Evolutionary conservation across 2,329 filamentous ascomycete species (phyloP).

Genomic region (Ascochyta pisi): DNA sequence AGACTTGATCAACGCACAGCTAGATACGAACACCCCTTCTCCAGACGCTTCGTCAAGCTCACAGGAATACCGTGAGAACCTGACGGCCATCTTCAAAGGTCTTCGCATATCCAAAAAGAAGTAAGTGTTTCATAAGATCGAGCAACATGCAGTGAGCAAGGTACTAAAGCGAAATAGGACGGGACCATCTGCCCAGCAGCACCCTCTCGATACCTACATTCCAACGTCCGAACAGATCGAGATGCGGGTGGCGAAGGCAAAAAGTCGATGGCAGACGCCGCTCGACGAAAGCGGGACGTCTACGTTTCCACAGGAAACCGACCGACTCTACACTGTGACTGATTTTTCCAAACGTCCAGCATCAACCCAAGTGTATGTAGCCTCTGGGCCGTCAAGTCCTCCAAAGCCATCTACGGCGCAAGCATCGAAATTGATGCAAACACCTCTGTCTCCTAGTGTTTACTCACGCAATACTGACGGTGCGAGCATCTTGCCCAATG

Average conservation of each 20-base stretch:
- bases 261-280: conserved; percentile 52
- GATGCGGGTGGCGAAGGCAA: conserved; percentile 47
- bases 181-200: neutral
- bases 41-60: conserved; percentile 8
- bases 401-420: conserved; percentile 18
- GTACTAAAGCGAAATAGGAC: neutral
- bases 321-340: conserved; percentile 26
- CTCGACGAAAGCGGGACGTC: conserved; percentile 45
- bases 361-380: neutral
- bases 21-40: conserved; percentile 12
- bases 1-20: conserved; percentile 5
- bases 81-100: neutral
- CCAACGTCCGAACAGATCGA: conserved; percentile 51
- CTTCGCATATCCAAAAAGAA: conserved; percentile 1
- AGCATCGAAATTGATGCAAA: conserved; percentile 19
- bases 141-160: neutral
- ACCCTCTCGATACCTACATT: conserved; percentile 4
- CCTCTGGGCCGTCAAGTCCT: neutral
- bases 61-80: neutral
- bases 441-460: conserved; percentile 54
- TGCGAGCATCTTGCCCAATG: conserved; percentile 43
- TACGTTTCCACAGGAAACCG: conserved; percentile 37
- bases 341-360: conserved; percentile 9
- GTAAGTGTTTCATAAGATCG: neutral
- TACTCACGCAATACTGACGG: conserved; percentile 55